Evolutionary conservation across 495 filamentous ascomycete species (phyloP).

Genomic region (Tuber microsphaerosporum): DNA sequence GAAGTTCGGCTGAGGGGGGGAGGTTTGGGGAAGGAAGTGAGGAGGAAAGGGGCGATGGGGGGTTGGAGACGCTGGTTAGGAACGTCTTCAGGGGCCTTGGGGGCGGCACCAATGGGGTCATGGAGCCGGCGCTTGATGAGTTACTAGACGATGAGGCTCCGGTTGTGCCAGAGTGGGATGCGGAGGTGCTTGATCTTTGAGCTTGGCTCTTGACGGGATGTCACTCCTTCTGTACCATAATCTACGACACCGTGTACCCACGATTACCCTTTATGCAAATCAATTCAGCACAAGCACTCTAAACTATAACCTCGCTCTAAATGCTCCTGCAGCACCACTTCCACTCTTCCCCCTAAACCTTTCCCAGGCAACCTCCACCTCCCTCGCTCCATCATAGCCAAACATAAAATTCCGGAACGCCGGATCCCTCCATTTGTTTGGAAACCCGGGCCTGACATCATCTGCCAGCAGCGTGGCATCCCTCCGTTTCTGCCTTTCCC

Average conservation of each 20-base stretch:
- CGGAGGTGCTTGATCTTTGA: neutral
- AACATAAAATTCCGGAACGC: conserved; percentile 56
- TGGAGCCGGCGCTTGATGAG: neutral
- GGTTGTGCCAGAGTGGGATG: neutral
- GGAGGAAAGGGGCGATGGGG: conserved; percentile 8
- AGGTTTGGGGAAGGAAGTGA: conserved; percentile 14
- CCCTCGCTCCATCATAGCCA: conserved; percentile 56
- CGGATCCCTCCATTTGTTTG: conserved; percentile 57
- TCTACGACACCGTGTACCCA: neutral
- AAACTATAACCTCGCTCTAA: conserved; percentile 8
- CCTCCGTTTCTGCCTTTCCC: conserved; percentile 50
- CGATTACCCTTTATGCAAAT: neutral
- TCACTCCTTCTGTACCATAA: neutral
- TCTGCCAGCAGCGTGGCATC: conserved; percentile 49
- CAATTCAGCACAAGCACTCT: neutral
- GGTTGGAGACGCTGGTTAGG: neutral
- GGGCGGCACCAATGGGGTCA: neutral
- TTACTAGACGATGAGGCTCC: neutral
- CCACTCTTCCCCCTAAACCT: conserved; percentile 41
- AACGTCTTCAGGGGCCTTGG: neutral
- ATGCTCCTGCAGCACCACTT: neutral
- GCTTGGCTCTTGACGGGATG: neutral
- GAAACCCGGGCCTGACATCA: conserved; percentile 49
- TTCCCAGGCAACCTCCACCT: conserved; percentile 48
- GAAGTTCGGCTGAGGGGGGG: conserved; percentile 6